These are phyloP conservation scores for Pythium rishiriense DNA, from an alignment of 352 stramenopile genomes.

Conservation along the genomic window DNA sequence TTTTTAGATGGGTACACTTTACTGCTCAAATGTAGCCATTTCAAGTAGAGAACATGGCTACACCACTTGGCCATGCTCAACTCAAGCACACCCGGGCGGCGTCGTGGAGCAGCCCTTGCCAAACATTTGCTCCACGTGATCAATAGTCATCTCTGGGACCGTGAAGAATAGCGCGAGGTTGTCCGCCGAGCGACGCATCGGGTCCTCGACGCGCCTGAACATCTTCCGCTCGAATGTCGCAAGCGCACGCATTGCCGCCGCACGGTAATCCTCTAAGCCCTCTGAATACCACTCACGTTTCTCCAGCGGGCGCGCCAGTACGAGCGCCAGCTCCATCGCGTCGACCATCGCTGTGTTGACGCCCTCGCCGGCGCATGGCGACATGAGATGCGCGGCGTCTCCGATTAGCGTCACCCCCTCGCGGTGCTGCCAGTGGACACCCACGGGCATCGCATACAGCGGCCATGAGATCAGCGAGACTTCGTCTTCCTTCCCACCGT, in stretches of 20 bases:
- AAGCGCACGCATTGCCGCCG: too few relatives aligned
- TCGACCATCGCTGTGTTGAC: too few relatives aligned
- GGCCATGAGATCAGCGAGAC: slow-evolving; percentile 7
- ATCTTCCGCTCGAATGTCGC: too few relatives aligned
- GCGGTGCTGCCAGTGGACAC: slow-evolving; percentile 7
- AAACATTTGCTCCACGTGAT: slow-evolving; percentile 10
- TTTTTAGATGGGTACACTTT: background rate
- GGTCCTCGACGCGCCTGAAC: background rate
- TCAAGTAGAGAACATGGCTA: background rate
- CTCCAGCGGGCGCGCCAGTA: background rate
- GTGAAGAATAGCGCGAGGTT: slow-evolving; percentile 8
- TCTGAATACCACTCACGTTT: background rate
- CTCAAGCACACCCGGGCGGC: background rate
- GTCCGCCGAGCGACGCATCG: slow-evolving; percentile 5
- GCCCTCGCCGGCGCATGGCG: too few relatives aligned
- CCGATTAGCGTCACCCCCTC: too few relatives aligned
- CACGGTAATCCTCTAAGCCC: too few relatives aligned
- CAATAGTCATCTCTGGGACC: slow-evolving; percentile 10
- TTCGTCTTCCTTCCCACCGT: background rate
- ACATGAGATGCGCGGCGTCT: too few relatives aligned
- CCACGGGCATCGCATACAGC: slow-evolving; percentile 20
- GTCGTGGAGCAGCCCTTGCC: background rate
- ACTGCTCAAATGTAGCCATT: background rate
- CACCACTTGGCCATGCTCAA: too few relatives aligned
- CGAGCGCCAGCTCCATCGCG: too few relatives aligned